Base-by-base conservation (phyloP, 306 rosid species). In the Hippophae rhamnoides region DNA sequence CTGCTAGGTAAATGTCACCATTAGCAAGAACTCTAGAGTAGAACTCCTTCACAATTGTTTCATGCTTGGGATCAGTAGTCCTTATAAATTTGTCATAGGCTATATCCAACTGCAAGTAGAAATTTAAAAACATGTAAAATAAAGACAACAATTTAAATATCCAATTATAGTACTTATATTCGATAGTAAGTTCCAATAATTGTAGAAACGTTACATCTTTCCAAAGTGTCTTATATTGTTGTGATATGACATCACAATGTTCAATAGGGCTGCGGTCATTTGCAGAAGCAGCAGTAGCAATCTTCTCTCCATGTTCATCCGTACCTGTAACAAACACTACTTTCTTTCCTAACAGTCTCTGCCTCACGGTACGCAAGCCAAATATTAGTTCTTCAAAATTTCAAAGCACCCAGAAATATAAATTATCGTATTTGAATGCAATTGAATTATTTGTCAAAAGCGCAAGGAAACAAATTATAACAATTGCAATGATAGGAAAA, bases 251-350 rank as follows among this genome's bases (percentile, higher is more conserved):
- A 71, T 92, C 75, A n/a, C 98, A 92, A 50, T 92, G 96, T 40
- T 87, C 93, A 5, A 59, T 70, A 6, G 98, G 98, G 9, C 67
- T 53, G 54, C 95, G 85, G 63, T 84, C 92, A 68, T 58, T 81
- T 7, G 82, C 77, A 60, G 86, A 72, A 41, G 98, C 98, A 43
- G 98, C 96, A 12, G 87, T 67, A 13, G 96, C 96, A 79, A 87
- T 83, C 78, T 92, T 92, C 78, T 92, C 98, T 57, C 95, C 98
- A 59, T 92, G 98, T 61, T 92, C 98, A 46, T 92, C 98, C 0
- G 96, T 87, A 45, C 98, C 98, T 41, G 98, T 92, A 43, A 92
- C 75, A 47, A 92, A 85, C 65, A 87, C 69, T 57, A 92, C 96
- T 55, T 77, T 83, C 74, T 87, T 92, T 18, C 89, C 93, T 47